These are phyloP conservation scores for Phaeosphaeria sp. DNA, from an alignment of 2,329 filamentous ascomycete genomes.

Conservation along the genomic window DNA sequence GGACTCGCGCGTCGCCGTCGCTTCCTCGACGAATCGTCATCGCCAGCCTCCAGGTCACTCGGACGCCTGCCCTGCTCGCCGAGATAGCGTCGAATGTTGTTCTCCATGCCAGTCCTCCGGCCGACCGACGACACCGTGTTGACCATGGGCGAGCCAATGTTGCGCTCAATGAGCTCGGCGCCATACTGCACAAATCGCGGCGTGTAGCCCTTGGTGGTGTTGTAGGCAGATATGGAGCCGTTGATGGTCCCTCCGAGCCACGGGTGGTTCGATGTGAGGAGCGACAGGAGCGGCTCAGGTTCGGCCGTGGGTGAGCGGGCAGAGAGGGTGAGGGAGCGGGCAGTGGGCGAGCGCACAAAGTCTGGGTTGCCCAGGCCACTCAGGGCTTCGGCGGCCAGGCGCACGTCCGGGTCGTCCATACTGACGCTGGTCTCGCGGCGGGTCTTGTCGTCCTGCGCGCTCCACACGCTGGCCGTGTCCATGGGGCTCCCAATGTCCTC, in stretches of 20 bases:
- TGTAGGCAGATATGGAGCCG: constrained; percentile 83
- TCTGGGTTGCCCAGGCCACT: constrained; percentile 58
- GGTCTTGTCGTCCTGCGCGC: constrained; percentile 45
- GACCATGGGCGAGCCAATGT: constrained; percentile 79
- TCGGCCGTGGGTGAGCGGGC: constrained; percentile 54
- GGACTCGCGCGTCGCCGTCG: constrained; percentile 54
- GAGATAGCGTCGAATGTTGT: constrained; percentile 84
- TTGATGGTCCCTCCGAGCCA: constrained; percentile 85
- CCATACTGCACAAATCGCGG: constrained; percentile 85
- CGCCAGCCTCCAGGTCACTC: constrained; percentile 56
- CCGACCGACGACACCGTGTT: constrained; percentile 86
- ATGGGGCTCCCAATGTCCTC: constrained; percentile 52
- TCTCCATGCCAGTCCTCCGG: constrained; percentile 85
- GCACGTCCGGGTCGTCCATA: constrained; percentile 57
- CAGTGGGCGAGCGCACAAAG: constrained; percentile 29
- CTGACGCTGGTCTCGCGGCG: constrained; percentile 52
- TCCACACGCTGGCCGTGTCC: constrained; percentile 53
- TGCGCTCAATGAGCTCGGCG: constrained; percentile 89
- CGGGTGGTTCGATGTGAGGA: constrained; percentile 88
- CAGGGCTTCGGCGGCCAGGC: constrained; percentile 58
- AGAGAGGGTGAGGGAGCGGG: constrained; percentile 16
- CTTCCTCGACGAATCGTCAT: constrained; percentile 44
- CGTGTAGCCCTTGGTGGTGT: constrained; percentile 86
- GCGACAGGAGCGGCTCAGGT: constrained; percentile 80
- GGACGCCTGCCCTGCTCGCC: constrained; percentile 61